phyloP scores from a whole-genome alignment of 768 basidiomycete species.

The Pleurotus cornucopiae region DNA sequence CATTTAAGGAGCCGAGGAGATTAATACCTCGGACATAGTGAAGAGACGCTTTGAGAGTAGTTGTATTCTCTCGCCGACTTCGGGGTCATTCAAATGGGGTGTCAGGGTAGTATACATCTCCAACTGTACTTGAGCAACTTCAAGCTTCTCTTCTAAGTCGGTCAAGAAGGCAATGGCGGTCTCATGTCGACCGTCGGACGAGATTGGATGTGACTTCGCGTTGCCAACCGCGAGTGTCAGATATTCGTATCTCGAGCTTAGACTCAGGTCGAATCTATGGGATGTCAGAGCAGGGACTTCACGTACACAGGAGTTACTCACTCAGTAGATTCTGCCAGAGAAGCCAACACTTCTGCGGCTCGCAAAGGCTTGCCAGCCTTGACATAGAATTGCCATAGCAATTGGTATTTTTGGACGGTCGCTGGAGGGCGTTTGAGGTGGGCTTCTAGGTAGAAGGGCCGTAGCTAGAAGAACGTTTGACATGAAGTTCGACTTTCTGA shows the following conservation, averaged over 20 bases:
- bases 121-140: slow-evolving; percentile 95
- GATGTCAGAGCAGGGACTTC: slow-evolving; percentile 2
- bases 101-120: slow-evolving; percentile 74
- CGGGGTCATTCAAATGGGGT: slow-evolving; percentile 58
- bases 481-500: background rate
- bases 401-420: slow-evolving; percentile 77
- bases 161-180: slow-evolving; percentile 95
- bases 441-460: slow-evolving; percentile 83
- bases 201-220: slow-evolving; percentile 90
- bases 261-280: slow-evolving; percentile 56
- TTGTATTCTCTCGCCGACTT: slow-evolving; percentile 59
- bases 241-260: slow-evolving; percentile 83
- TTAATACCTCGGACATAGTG: slow-evolving; percentile 78
- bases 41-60: slow-evolving; percentile 58
- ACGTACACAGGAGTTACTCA: slow-evolving; percentile 31
- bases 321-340: slow-evolving; percentile 82
- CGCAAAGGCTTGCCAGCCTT: slow-evolving; percentile 83
- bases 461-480: slow-evolving; percentile 47
- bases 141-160: slow-evolving; percentile 91
- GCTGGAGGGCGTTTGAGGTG: slow-evolving; percentile 81
- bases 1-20: background rate
- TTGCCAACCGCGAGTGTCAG: slow-evolving; percentile 93
- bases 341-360: slow-evolving; percentile 82
- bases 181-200: slow-evolving; percentile 72
- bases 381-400: slow-evolving; percentile 97